Evolutionary conservation across 257 asterid genomes (phyloP).

Genomic region (Perilla frutescens): DNA sequence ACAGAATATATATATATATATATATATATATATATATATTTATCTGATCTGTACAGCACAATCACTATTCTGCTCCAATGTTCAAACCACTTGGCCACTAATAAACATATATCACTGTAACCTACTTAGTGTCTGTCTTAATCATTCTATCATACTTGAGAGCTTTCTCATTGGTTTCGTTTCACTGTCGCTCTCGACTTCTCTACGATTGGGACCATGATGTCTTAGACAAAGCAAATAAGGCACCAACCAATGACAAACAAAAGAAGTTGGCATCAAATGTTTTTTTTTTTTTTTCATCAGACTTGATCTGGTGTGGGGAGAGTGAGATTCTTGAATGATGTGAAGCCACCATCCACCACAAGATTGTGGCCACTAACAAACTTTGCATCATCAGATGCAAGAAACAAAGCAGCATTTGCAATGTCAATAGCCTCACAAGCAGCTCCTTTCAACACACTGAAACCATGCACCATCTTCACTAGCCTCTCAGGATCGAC

Average conservation of each 20-base stretch:
- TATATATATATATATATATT: no score
- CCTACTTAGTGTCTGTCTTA: constrained; percentile 4
- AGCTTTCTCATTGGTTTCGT: not conserved
- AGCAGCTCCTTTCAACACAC: constrained; percentile 61
- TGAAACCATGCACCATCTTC: constrained; percentile 55
- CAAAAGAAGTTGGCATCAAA: not conserved
- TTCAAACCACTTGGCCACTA: not conserved
- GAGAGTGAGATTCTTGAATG: constrained; percentile 44
- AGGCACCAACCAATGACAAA: not conserved
- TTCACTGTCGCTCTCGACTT: not conserved
- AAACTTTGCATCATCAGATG: constrained; percentile 80
- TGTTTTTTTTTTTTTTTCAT: not conserved
- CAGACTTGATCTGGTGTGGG: constrained; percentile 25
- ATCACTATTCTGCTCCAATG: not conserved
- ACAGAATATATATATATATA: not conserved
- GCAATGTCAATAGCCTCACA: constrained; percentile 78
- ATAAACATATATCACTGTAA: not conserved
- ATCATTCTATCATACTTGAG: not conserved
- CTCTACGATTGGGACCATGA: no score
- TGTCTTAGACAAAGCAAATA: not conserved
- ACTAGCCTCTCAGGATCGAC: constrained; percentile 46
- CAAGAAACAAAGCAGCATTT: constrained; percentile 77
- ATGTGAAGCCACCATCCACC: constrained; percentile 67
- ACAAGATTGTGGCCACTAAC: constrained; percentile 88
- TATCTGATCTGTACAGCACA: not conserved